Conservation (phyloP, 805 yeast genomes). For the Hyphopichia homilentoma region DNA sequence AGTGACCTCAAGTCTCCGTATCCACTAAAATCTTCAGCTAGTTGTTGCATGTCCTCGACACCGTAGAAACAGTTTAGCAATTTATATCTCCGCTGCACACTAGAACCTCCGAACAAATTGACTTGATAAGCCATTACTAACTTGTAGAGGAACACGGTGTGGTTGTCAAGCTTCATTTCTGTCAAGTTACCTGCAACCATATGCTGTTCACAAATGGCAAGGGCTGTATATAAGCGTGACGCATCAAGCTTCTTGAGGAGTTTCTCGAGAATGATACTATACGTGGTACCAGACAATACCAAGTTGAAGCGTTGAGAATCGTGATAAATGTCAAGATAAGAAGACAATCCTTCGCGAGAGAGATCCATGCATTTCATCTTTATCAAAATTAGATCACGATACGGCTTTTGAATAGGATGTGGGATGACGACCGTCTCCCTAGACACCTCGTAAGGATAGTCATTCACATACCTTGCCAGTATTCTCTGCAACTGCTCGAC, state of each 20-base stretch:
- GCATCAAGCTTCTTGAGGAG: constrained; percentile 1
- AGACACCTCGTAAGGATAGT: constrained; percentile 15
- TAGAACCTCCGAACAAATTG: constrained; percentile 10
- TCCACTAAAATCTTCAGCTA: constrained; percentile 9
- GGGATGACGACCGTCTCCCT: constrained; percentile 12
- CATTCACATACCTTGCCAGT: constrained; percentile 9
- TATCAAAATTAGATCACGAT: constrained; percentile 13
- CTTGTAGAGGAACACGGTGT: constrained; percentile 24
- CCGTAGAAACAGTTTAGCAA: constrained; percentile 26
- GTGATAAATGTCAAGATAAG: constrained; percentile 8
- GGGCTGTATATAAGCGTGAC: constrained; percentile 9
- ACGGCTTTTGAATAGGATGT: constrained; percentile 13
- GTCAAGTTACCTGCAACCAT: constrained; percentile 29
- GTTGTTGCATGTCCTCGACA: constrained; percentile 9
- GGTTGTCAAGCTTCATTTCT: constrained; percentile 17
- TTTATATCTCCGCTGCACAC: constrained; percentile 11
- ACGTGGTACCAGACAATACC: constrained; percentile 14
- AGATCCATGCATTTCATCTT: constrained; percentile 11
- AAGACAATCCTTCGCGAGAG: constrained; percentile 4
- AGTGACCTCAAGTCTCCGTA: constrained; percentile 5
- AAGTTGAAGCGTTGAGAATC: constrained; percentile 7
- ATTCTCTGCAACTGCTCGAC: constrained; percentile 18
- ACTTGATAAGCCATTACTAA: constrained; percentile 18
- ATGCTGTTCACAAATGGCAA: constrained; percentile 25
- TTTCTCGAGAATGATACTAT: constrained; percentile 9